A percentile compares a stretch with the other conserved stretches of the same genome.
Evolutionary conservation across 352 stramenopile genomes (phyloP).

Genomic region (Globisporangium megalacanthum): DNA sequence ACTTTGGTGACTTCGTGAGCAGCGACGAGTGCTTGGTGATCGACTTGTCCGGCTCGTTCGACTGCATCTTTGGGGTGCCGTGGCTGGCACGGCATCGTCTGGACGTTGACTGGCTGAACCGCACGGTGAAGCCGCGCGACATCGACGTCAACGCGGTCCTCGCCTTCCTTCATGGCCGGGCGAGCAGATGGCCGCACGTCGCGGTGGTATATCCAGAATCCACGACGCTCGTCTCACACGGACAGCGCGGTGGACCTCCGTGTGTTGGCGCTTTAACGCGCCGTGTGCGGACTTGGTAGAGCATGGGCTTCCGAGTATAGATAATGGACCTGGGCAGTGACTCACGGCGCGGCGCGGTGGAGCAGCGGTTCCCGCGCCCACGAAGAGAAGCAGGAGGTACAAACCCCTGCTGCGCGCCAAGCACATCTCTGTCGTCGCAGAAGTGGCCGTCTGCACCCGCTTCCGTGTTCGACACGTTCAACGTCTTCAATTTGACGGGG

Average conservation of each 20-base stretch:
- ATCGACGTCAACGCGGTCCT: too few relatives aligned
- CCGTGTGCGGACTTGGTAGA: too few relatives aligned
- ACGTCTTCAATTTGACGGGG: constrained; percentile 5
- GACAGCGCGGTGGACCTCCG: too few relatives aligned
- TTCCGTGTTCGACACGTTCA: constrained; percentile 1
- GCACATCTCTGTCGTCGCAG: not conserved
- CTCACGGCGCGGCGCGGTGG: not conserved
- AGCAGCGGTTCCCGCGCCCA: constrained; percentile 9
- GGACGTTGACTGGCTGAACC: constrained; percentile 16
- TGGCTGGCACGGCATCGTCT: constrained; percentile 22
- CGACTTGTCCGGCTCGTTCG: constrained; percentile 17
- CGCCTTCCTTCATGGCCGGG: not conserved
- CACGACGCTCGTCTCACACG: not conserved
- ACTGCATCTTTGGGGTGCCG: constrained; percentile 26
- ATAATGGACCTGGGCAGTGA: not conserved
- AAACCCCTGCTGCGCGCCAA: too few relatives aligned
- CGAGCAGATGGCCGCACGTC: constrained; percentile 3
- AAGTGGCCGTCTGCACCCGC: not conserved
- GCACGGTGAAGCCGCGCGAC: too few relatives aligned
- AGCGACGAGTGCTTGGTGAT: constrained; percentile 25
- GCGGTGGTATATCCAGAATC: constrained; percentile 14
- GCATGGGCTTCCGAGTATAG: too few relatives aligned
- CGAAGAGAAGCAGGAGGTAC: too few relatives aligned
- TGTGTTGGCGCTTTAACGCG: too few relatives aligned
- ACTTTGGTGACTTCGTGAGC: constrained; percentile 15